Evolutionary conservation across 176 grass and related monocot genomes (phyloP).

Genomic region (Rhipidocladum racemiflorum): DNA sequence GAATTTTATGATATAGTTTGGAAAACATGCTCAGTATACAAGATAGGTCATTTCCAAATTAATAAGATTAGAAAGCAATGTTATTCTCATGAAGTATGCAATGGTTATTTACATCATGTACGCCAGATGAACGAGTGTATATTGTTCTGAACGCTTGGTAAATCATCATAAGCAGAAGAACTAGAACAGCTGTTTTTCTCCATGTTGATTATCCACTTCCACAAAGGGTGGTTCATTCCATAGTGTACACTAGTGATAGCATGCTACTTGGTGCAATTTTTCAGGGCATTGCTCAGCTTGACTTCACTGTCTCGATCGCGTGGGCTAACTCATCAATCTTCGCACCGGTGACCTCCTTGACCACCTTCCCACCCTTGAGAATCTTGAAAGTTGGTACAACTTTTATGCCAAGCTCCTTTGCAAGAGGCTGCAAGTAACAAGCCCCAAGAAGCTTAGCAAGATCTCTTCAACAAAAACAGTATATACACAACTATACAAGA

Average conservation of each 20-base stretch:
- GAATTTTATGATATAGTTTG: constrained; percentile 4
- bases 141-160: constrained; percentile 24
- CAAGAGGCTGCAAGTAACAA: constrained; percentile 57
- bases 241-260: constrained; percentile 28
- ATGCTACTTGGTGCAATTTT: constrained; percentile 28
- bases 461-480: neutral
- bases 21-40: neutral
- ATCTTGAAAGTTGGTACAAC: constrained; percentile 97
- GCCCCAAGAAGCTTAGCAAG: constrained; percentile 7
- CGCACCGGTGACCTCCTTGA: constrained; percentile 85
- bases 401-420: constrained; percentile 81
- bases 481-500: constrained; percentile 15
- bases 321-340: constrained; percentile 73
- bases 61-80: neutral
- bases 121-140: constrained; percentile 18
- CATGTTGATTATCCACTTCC: constrained; percentile 26
- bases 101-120: constrained; percentile 39
- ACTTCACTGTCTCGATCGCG: constrained; percentile 67
- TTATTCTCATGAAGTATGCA: constrained; percentile 19
- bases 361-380: constrained; percentile 73
- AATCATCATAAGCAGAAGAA: constrained; percentile 40
- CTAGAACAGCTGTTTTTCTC: constrained; percentile 33
- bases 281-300: constrained; percentile 44
- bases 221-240: constrained; percentile 27
- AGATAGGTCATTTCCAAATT: neutral